Evolutionary conservation across 352 stramenopile species (phyloP).

Genomic region (Peronospora farinosa): DNA sequence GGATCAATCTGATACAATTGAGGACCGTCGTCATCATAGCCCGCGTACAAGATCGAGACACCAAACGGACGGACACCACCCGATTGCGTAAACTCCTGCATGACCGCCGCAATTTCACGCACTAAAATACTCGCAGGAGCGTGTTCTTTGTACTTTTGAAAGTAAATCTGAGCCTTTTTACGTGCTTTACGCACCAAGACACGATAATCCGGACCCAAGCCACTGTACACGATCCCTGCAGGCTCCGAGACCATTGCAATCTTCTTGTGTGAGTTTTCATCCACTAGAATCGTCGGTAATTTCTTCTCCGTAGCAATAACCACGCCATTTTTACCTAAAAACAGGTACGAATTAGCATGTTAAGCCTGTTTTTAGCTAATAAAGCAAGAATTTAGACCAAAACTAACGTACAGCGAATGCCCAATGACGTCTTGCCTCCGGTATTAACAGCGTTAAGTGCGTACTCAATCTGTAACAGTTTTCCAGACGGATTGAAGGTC

Average conservation of each 20-base stretch:
- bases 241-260: slow-evolving; percentile 91
- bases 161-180: slow-evolving; percentile 95
- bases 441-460: slow-evolving; percentile 97
- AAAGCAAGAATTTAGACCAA: not conserved
- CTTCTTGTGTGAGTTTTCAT: slow-evolving; percentile 94
- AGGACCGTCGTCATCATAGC: slow-evolving; percentile 95
- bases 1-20: slow-evolving; percentile 98
- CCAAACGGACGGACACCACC: slow-evolving; percentile 98
- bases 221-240: slow-evolving; percentile 94
- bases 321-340: slow-evolving; percentile 96
- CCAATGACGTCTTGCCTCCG: slow-evolving; percentile 95
- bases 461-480: slow-evolving; percentile 99
- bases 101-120: slow-evolving; percentile 93
- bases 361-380: not conserved
- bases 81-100: slow-evolving; percentile 99
- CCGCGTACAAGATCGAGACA: slow-evolving; percentile 96
- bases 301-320: slow-evolving; percentile 99
- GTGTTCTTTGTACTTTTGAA: slow-evolving; percentile 91
- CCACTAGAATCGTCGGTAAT: slow-evolving; percentile 91
- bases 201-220: slow-evolving; percentile 97
- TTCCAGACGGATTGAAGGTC: slow-evolving; percentile 98
- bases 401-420: slow-evolving; percentile 89
- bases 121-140: slow-evolving; percentile 95
- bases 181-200: slow-evolving; percentile 94
- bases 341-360: not conserved